Evolutionary conservation across 2,329 filamentous ascomycete genomes (phyloP), one percentile per base, ranked within the genome.

Genomic region (Lachnum nothofagi): DNA sequence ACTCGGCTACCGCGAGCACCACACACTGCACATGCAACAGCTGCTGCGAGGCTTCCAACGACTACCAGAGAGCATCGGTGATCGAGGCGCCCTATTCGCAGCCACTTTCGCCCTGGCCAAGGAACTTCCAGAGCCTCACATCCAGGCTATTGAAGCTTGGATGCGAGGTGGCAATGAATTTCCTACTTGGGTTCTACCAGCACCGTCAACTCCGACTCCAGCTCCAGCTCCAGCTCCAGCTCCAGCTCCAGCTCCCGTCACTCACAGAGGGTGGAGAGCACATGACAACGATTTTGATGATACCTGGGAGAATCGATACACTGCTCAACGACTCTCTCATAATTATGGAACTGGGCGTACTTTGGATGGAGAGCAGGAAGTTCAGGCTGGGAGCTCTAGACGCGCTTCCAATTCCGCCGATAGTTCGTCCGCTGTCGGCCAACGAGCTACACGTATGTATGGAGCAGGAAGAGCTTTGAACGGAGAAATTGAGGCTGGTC

Each of bases 1-100:
- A 9, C 51, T 60, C n/a, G 49, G 19, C 12, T 58, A 55, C 39
- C 47, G 50, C 7, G 37, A 61, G 20, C 57, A 61, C 29, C 53
- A 61, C 40, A 51, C 37, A 9, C 33, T 54, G 4, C 46, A 47
- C 2, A 61, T 61, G 52, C 50, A 56, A 29, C 51, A 59, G 45
- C 42, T 60, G n/a, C 35, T 61, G 5, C 48, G 53, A 12, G 23
- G 47, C 7, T 57, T 58, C 25, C 25, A 37, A 2, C 9, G 31
- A 8, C 38, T 59, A 3, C 57, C 59, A 4, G 34, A 24, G 1
- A 50, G 45, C 2, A 46, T 48, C 5, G 31, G 39, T 5, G 44
- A 52, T 38, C 47, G 56, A 19, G 17, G 40, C 17, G 41, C 45
- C 8, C 35, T 61, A 0, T 61, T 52, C 22, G 24, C 49, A 10